A percentile compares a stretch with the other conserved stretches of the same genome.
phyloP scores from a whole-genome alignment of 345 rosid species.

The Zanthoxylum bungeanum region DNA sequence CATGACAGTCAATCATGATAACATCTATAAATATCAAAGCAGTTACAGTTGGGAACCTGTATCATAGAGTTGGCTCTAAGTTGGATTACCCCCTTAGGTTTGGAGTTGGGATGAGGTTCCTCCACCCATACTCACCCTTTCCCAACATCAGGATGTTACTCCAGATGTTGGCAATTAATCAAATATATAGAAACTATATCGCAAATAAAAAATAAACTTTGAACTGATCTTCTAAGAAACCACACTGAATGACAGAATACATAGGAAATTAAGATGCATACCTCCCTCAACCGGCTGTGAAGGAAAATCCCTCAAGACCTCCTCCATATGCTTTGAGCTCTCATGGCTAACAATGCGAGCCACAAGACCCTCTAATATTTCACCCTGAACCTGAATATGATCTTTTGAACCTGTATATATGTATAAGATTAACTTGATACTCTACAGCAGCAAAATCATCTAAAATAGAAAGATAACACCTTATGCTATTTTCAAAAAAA shows the following conservation, averaged over 20 bases:
- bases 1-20: background rate
- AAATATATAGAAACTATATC: background rate
- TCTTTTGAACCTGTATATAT: constrained; percentile 67
- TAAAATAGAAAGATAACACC: background rate
- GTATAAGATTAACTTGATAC: constrained; percentile 10
- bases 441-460: constrained; percentile 3
- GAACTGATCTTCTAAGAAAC: background rate
- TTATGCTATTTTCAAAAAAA: no score
- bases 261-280: constrained; percentile 15
- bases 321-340: constrained; percentile 75
- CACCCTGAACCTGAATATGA: constrained; percentile 85
- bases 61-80: background rate
- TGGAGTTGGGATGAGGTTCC: background rate
- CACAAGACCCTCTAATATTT: constrained; percentile 97
- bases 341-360: constrained; percentile 85
- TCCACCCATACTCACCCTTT: background rate
- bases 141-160: background rate
- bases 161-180: background rate
- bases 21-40: background rate
- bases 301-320: constrained; percentile 67
- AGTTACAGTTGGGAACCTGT: no score
- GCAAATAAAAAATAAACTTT: no score
- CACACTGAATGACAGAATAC: no score
- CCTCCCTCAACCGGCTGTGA: constrained; percentile 67
- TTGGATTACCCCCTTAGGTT: background rate